Evolutionary conservation across 2,329 filamentous ascomycete species (phyloP).

Genomic region (Ceratocystis albifundus): DNA sequence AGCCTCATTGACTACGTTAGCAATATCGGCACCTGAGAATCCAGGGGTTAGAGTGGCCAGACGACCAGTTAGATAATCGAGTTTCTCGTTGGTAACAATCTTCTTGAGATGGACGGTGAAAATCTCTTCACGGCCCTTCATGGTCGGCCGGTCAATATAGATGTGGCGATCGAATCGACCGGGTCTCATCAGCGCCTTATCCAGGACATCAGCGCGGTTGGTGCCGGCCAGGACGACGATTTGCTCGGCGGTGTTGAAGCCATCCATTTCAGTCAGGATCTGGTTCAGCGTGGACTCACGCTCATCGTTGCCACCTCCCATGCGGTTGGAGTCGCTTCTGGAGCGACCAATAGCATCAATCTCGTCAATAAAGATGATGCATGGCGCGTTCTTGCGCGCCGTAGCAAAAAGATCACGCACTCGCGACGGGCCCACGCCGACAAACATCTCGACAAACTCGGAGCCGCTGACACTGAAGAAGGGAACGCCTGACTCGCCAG

Average conservation of each 20-base stretch:
- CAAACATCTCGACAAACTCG: constrained; percentile 99
- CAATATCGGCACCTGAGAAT: constrained; percentile 95
- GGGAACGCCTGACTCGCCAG: constrained; percentile 89
- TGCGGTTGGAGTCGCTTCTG: constrained; percentile 59
- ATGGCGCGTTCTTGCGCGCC: constrained; percentile 89
- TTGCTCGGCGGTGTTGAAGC: constrained; percentile 93
- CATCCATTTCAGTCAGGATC: constrained; percentile 98
- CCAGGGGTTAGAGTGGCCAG: constrained; percentile 87
- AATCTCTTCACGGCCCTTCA: constrained; percentile 92
- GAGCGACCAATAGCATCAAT: constrained; percentile 96
- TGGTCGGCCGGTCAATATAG: constrained; percentile 84
- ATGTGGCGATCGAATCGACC: constrained; percentile 97
- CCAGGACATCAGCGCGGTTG: constrained; percentile 86
- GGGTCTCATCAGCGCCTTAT: constrained; percentile 91
- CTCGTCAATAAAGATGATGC: constrained; percentile 99
- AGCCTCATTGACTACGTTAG: constrained; percentile 96
- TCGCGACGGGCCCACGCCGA: constrained; percentile 91
- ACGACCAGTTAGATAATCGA: constrained; percentile 76
- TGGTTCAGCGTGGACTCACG: constrained; percentile 95
- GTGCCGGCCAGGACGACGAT: constrained; percentile 95
- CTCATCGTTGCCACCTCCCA: constrained; percentile 86
- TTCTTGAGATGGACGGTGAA: constrained; percentile 90
- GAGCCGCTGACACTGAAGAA: constrained; percentile 98
- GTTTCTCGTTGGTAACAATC: constrained; percentile 84
- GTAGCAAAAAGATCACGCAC: constrained; percentile 91